Evolutionary conservation across 805 yeast species (phyloP), one percentile per base, ranked within the genome.

Genomic region (Metschnikowia shivogae): DNA sequence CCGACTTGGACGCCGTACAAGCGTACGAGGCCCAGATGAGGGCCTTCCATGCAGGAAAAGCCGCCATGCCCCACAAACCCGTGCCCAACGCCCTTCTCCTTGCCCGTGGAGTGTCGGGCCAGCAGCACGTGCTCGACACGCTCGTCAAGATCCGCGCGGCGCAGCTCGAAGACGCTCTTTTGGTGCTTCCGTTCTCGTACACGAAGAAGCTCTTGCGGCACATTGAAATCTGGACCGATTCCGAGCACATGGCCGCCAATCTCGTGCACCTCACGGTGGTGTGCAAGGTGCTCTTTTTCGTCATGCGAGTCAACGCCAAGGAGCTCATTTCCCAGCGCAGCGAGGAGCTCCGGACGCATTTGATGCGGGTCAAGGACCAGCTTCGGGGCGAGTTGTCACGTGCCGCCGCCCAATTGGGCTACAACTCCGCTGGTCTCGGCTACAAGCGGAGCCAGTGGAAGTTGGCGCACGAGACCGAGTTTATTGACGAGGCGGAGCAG

Each of bases 111-210:
- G 74, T 84, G 49, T 67, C 78, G 4, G 95, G 97, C 1, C 86
- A 81, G 46, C 80, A 81, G 48, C 85, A 92, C 58, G 90, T 93
- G 19, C 72, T 92, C 67, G 83, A 82, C 37, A 82, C 83, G 0
- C 62, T 92, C 12, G 60, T 70, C 31, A 81, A 81, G 57, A 87
- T 93, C 61, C 84, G 77, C 56, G 80, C 96, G 0, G 77, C 95
- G 0, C 96, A 92, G 57, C 68, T 93, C 30, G 97, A 92, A 57
- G 99, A 93, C 65, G 96, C 98, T 1, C 73, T 93, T 44, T 67
- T 93, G 38, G 95, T 93, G 1, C 72, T 93, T 43, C 97, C 99
- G 28, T 90, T 92, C 58, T 88, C 95, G 9, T 85, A 83, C 64
- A 83, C 90, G 2, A 61, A 82, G 45, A 79, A 78, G 53, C 73